Evolutionary conservation across 257 asterid species (phyloP).

Genomic region (Anisodus acutangulus): DNA sequence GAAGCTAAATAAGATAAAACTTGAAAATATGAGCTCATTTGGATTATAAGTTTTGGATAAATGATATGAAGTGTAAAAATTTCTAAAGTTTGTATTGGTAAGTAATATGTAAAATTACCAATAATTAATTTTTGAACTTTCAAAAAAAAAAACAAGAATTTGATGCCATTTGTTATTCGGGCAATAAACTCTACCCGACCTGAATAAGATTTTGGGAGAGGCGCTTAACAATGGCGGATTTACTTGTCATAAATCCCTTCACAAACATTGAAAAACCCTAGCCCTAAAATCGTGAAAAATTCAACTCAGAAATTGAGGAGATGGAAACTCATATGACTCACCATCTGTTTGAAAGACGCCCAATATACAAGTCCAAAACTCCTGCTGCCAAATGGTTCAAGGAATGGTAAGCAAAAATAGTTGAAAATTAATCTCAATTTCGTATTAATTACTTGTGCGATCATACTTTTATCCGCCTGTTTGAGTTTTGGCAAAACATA

Average conservation of each 20-base stretch:
- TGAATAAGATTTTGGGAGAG: too few species aligned
- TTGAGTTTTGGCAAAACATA: neutral
- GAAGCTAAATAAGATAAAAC: too few species aligned
- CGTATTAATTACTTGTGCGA: too few species aligned
- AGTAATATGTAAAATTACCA: too few species aligned
- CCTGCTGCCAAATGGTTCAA: constrained; percentile 82
- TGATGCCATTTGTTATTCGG: constrained; percentile 15
- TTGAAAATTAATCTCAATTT: neutral
- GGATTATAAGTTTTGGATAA: too few species aligned
- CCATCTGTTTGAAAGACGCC: constrained; percentile 71
- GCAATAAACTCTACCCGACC: neutral
- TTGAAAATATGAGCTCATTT: too few species aligned
- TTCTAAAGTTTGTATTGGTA: too few species aligned
- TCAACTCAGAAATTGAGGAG: neutral
- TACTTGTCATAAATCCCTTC: neutral
- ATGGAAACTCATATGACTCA: constrained; percentile 69
- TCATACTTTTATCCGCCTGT: neutral
- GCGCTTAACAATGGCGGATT: constrained; percentile 27
- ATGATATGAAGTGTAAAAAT: too few species aligned
- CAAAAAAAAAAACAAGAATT: too few species aligned
- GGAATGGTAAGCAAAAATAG: constrained; percentile 66
- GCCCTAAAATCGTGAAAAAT: neutral
- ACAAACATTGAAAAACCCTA: neutral
- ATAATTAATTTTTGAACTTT: too few species aligned
- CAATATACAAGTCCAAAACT: constrained; percentile 64